A percentile compares a stretch with the other conserved stretches of the same genome.
Evolutionary conservation across 2,329 filamentous ascomycete species (phyloP).

Genomic region (Aspergillus vadensis): DNA sequence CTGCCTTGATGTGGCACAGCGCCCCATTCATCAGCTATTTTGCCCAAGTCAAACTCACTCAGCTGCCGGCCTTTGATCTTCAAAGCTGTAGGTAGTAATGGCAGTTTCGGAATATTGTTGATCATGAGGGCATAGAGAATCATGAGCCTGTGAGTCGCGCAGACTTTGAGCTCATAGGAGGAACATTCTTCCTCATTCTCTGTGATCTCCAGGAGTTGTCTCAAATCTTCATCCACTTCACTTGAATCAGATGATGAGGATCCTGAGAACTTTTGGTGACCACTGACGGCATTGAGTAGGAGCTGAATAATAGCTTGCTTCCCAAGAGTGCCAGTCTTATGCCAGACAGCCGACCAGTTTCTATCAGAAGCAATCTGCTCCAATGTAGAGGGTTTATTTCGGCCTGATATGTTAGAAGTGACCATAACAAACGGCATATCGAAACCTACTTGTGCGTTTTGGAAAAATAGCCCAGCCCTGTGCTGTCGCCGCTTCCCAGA

Average conservation of each 20-base stretch:
- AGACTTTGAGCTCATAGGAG: neutral
- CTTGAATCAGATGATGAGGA: neutral
- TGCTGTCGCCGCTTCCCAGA: neutral
- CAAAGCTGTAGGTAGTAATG: neutral
- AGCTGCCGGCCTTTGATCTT: neutral
- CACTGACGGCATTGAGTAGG: neutral
- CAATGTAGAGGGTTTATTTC: neutral
- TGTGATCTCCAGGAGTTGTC: neutral
- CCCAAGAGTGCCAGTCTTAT: neutral
- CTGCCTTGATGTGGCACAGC: neutral
- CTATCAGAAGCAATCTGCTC: neutral
- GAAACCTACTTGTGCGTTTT: neutral
- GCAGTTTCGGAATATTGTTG: neutral
- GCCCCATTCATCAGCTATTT: neutral
- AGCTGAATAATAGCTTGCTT: conserved; percentile 1
- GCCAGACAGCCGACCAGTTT: neutral
- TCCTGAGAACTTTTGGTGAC: neutral
- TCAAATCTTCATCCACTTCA: neutral
- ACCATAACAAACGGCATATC: neutral
- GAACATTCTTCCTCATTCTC: neutral
- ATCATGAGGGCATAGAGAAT: neutral
- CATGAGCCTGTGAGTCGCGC: neutral
- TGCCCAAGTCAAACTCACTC: neutral
- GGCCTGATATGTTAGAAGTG: neutral
- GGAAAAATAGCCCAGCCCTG: neutral